Evolutionary conservation across 768 basidiomycete genomes (phyloP).

Genomic region (Coprinellus micaceus): DNA sequence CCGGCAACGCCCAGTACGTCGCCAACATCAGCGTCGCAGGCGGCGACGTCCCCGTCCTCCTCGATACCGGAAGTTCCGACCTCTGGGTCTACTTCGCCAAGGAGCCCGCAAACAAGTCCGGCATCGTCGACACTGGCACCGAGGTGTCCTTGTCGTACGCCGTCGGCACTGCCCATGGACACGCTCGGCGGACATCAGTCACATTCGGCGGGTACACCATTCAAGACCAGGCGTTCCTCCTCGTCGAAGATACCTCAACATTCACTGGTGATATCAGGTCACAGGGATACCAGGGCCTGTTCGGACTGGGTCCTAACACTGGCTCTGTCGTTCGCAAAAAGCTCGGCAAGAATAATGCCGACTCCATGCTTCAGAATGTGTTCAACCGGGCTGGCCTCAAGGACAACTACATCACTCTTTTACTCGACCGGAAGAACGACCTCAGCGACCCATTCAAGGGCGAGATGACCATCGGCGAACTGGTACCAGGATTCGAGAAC

Average conservation of each 20-base stretch:
- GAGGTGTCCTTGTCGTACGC: constrained; percentile 60
- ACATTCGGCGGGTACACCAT: constrained; percentile 57
- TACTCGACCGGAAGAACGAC: constrained; percentile 59
- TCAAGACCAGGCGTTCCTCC: constrained; percentile 61
- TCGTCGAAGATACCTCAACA: constrained; percentile 57
- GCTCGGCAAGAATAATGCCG: constrained; percentile 44
- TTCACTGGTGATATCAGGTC: constrained; percentile 59
- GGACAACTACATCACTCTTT: constrained; percentile 64
- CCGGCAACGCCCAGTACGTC: constrained; percentile 70
- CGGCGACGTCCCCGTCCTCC: constrained; percentile 50
- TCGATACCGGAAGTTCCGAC: constrained; percentile 82
- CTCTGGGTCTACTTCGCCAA: constrained; percentile 58
- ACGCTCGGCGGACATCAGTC: constrained; percentile 50
- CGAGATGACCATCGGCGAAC: constrained; percentile 66
- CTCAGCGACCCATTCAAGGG: constrained; percentile 51
- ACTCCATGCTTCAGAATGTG: constrained; percentile 61
- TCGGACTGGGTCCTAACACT: constrained; percentile 76
- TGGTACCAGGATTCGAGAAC: constrained; percentile 58
- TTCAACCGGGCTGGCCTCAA: constrained; percentile 56
- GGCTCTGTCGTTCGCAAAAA: constrained; percentile 63
- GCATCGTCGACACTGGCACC: constrained; percentile 53
- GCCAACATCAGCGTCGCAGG: constrained; percentile 69
- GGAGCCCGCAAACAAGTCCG: constrained; percentile 36
- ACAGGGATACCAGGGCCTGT: constrained; percentile 66
- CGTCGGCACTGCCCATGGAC: constrained; percentile 51